Percentiles rank a stretch among this genome's conserved stretches.
Evolutionary conservation across 2,329 filamentous ascomycete genomes (phyloP).

Genomic region (Cercospora zeina): DNA sequence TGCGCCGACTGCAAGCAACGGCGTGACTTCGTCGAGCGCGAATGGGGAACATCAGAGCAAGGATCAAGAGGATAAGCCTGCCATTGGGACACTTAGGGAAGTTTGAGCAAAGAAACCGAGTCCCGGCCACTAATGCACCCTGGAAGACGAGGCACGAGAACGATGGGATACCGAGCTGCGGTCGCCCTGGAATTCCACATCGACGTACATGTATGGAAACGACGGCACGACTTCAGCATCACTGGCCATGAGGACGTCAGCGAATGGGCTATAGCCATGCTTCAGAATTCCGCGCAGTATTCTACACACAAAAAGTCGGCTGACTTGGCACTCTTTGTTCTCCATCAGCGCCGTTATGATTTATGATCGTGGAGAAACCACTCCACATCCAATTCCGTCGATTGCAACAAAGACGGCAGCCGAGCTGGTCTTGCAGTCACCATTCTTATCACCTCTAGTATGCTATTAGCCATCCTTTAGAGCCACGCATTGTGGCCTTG

Average conservation of each 20-base stretch:
- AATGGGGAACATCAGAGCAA: background rate
- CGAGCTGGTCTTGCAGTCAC: background rate
- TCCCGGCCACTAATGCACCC: background rate
- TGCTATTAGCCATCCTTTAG: background rate
- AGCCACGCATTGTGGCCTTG: background rate
- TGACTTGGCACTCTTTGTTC: background rate
- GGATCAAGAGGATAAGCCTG: background rate
- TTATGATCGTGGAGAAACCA: background rate
- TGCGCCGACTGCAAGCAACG: background rate
- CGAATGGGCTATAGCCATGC: background rate
- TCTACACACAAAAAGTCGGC: background rate
- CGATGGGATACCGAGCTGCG: background rate
- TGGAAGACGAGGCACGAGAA: background rate
- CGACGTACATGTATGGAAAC: background rate
- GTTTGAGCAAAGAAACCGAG: background rate
- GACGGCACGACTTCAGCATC: background rate
- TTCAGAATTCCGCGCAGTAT: background rate
- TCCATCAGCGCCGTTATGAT: background rate
- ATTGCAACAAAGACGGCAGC: background rate
- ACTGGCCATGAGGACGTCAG: no score
- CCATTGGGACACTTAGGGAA: background rate
- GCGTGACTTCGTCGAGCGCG: background rate
- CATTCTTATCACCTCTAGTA: background rate
- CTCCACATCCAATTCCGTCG: background rate
- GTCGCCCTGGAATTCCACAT: background rate